Evolutionary conservation across 2,329 filamentous ascomycete species (phyloP).

Genomic region (Alternaria ethzedia): DNA sequence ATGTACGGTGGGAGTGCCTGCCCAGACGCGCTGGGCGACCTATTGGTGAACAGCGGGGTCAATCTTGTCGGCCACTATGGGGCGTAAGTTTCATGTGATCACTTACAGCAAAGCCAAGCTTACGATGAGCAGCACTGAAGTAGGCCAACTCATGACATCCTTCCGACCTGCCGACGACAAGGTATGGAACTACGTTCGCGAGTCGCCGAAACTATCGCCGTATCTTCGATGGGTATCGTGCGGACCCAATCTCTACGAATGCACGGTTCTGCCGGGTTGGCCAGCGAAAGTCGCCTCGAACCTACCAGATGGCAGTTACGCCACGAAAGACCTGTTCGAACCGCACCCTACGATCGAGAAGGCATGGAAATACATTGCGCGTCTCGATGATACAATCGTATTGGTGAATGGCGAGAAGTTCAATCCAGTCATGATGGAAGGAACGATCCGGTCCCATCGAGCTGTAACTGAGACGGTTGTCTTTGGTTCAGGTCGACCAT

Average conservation of each 20-base stretch:
- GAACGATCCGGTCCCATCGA: constrained; percentile 59
- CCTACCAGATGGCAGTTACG: constrained; percentile 25
- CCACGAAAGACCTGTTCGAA: constrained; percentile 53
- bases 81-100: constrained; percentile 45
- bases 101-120: neutral
- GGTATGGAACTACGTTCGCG: constrained; percentile 66
- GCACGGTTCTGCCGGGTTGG: constrained; percentile 45
- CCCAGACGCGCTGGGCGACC: constrained; percentile 64
- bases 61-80: constrained; percentile 65
- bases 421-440: constrained; percentile 59
- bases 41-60: constrained; percentile 59
- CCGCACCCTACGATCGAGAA: constrained; percentile 53
- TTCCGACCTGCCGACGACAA: constrained; percentile 61
- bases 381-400: constrained; percentile 56
- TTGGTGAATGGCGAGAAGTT: constrained; percentile 60
- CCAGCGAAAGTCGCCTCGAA: constrained; percentile 43
- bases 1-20: constrained; percentile 65
- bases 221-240: constrained; percentile 51
- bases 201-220: constrained; percentile 49
- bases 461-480: constrained; percentile 63
- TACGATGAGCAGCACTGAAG: constrained; percentile 59
- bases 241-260: constrained; percentile 50
- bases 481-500: constrained; percentile 61
- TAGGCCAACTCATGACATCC: constrained; percentile 69
- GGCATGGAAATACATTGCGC: constrained; percentile 55